Percentiles rank a stretch among this genome's conserved stretches.
These are phyloP conservation scores for Prunus salicina DNA, from an alignment of 306 rosid genomes.

Conservation along the genomic window DNA sequence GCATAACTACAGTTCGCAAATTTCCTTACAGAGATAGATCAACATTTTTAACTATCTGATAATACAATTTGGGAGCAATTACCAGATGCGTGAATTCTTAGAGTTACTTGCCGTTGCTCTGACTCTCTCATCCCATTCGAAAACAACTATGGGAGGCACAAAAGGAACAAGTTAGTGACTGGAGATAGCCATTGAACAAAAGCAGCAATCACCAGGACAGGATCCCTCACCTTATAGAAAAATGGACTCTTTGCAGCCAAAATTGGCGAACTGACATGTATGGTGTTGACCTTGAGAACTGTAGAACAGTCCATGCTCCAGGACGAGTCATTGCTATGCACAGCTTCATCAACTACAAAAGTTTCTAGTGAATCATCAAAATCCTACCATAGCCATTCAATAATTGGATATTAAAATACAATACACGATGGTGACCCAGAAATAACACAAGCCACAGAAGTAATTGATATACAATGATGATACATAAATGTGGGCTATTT, in stretches of 20 bases:
- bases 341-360: slow-evolving; percentile 32
- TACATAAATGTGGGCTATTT: neutral
- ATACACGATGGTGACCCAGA: neutral
- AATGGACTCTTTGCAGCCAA: slow-evolving; percentile 54
- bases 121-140: slow-evolving; percentile 41
- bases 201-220: neutral
- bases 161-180: slow-evolving; percentile 9
- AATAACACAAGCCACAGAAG: neutral
- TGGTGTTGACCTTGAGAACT: slow-evolving; percentile 29
- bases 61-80: neutral
- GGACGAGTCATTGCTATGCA: slow-evolving; percentile 11
- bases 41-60: neutral
- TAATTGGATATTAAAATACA: too few relatives aligned
- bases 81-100: slow-evolving; percentile 49
- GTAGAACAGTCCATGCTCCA: slow-evolving; percentile 21
- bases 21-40: neutral
- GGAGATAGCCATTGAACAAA: slow-evolving; percentile 3
- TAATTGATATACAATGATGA: neutral
- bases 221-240: slow-evolving; percentile 41
- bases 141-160: slow-evolving; percentile 37
- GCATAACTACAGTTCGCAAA: neutral
- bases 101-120: slow-evolving; percentile 38
- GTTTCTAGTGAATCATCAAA: neutral
- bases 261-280: slow-evolving; percentile 52
- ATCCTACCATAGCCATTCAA: neutral